phyloP scores from a whole-genome alignment of 2,329 filamentous ascomycete genomes.

The Escovopsis weberi region DNA sequence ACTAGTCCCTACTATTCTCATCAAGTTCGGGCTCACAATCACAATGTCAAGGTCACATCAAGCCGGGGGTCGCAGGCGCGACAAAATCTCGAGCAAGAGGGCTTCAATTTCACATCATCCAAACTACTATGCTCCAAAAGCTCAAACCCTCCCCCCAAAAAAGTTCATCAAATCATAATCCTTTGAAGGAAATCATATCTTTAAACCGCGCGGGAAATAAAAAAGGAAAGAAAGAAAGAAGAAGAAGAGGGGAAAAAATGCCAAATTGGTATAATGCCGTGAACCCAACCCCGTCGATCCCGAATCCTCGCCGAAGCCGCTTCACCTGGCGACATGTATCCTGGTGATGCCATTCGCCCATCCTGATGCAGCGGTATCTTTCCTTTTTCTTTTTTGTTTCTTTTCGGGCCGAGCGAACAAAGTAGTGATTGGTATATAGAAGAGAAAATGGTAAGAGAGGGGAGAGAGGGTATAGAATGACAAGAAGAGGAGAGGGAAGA shows the following conservation, averaged over 20 bases:
- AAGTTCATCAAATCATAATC: constrained; percentile 4
- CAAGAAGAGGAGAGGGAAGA: too few relatives aligned
- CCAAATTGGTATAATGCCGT: background rate
- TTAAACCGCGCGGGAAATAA: background rate
- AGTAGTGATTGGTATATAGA: too few relatives aligned
- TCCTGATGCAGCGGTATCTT: background rate
- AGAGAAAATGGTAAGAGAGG: too few relatives aligned
- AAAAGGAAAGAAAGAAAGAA: background rate
- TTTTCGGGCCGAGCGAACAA: too few relatives aligned
- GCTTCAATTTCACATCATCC: too few relatives aligned
- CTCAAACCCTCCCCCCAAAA: constrained; percentile 2
- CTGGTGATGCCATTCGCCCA: background rate
- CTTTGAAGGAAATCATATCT: background rate
- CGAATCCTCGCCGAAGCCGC: background rate
- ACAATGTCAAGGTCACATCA: too few relatives aligned
- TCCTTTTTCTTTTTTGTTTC: too few relatives aligned
- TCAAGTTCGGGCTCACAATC: too few relatives aligned
- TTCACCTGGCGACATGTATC: background rate
- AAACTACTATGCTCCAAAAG: background rate
- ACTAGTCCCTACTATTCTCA: too few relatives aligned
- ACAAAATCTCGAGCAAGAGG: too few relatives aligned
- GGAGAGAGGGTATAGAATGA: too few relatives aligned
- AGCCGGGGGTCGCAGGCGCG: too few relatives aligned
- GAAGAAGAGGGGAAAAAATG: background rate
- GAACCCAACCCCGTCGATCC: background rate